phyloP scores from a whole-genome alignment of 768 basidiomycete genomes.

The Suillus tomentosus region DNA sequence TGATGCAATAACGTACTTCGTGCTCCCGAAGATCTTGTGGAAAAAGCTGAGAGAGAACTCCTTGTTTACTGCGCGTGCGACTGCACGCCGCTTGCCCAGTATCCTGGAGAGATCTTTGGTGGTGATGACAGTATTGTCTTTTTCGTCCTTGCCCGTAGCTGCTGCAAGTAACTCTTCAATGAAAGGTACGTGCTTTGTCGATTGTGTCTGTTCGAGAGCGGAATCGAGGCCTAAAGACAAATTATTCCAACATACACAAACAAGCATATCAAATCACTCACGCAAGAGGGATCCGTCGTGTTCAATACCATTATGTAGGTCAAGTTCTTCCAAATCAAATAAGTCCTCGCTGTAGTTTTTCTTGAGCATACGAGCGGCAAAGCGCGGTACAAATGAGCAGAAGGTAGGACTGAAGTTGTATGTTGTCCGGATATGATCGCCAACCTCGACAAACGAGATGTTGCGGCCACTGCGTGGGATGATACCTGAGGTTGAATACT shows the following conservation, averaged over 20 bases:
- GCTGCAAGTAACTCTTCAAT: constrained; percentile 62
- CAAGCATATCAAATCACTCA: constrained; percentile 16
- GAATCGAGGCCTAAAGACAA: constrained; percentile 53
- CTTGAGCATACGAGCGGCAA: constrained; percentile 56
- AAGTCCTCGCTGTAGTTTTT: constrained; percentile 57
- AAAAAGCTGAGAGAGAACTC: constrained; percentile 51
- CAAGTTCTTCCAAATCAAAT: constrained; percentile 67
- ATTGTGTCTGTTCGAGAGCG: constrained; percentile 50
- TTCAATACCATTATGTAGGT: constrained; percentile 64
- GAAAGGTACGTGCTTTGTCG: constrained; percentile 46
- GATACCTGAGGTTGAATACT: constrained; percentile 32
- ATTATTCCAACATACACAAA: neutral
- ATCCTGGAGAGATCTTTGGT: constrained; percentile 60
- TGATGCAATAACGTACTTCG: constrained; percentile 54
- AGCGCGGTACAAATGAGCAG: constrained; percentile 66
- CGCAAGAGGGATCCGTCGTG: constrained; percentile 37
- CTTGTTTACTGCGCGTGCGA: constrained; percentile 55
- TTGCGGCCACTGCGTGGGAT: constrained; percentile 65
- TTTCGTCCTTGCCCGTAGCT: constrained; percentile 59
- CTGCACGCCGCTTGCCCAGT: constrained; percentile 60
- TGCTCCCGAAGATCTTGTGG: constrained; percentile 68
- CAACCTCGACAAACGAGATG: constrained; percentile 59
- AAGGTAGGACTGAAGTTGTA: constrained; percentile 76
- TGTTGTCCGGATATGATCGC: constrained; percentile 45
- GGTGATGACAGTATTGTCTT: constrained; percentile 51